Evolutionary conservation across 192 early-diverging fungal genomes (phyloP).

Genomic region (Coemansia sp.): DNA sequence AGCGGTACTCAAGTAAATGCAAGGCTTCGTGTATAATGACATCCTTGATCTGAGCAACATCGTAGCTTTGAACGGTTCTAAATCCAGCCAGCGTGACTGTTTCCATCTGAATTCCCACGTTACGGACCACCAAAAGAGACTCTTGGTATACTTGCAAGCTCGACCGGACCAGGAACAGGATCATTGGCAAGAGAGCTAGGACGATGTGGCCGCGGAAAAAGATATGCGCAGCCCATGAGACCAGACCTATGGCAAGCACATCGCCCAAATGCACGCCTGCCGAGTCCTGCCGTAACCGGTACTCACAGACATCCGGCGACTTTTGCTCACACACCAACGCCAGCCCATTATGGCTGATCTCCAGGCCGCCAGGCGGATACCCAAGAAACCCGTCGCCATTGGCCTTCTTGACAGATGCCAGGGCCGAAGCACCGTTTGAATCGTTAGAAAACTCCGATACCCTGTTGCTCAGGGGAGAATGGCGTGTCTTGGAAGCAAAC

Average conservation of each 20-base stretch:
- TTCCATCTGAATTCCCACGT: slow-evolving; percentile 44
- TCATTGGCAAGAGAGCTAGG: slow-evolving; percentile 37
- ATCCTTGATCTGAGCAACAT: slow-evolving; percentile 31
- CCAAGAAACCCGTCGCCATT: slow-evolving; percentile 18
- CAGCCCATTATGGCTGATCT: slow-evolving; percentile 29
- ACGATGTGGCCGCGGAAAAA: slow-evolving; percentile 39
- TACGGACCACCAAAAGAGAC: slow-evolving; percentile 43
- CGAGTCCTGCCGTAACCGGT: slow-evolving; percentile 29
- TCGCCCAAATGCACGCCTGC: slow-evolving; percentile 26
- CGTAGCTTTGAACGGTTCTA: slow-evolving; percentile 32
- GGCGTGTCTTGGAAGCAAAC: background rate
- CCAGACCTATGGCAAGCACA: slow-evolving; percentile 36
- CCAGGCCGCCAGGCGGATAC: slow-evolving; percentile 45
- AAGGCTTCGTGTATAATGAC: slow-evolving; percentile 47
- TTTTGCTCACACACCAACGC: slow-evolving; percentile 43
- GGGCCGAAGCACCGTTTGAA: too few relatives aligned
- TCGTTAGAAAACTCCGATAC: slow-evolving; percentile 3
- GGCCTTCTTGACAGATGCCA: too few relatives aligned
- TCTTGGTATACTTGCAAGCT: slow-evolving; percentile 43
- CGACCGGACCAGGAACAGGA: slow-evolving; percentile 23
- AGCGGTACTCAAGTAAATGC: slow-evolving; percentile 43
- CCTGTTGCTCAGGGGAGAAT: background rate
- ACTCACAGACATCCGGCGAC: slow-evolving; percentile 46
- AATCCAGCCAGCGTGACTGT: slow-evolving; percentile 36
- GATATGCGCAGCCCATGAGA: slow-evolving; percentile 45